Conservation (phyloP, 2,329 filamentous ascomycete species). For the Lachnellula hyalina region DNA sequence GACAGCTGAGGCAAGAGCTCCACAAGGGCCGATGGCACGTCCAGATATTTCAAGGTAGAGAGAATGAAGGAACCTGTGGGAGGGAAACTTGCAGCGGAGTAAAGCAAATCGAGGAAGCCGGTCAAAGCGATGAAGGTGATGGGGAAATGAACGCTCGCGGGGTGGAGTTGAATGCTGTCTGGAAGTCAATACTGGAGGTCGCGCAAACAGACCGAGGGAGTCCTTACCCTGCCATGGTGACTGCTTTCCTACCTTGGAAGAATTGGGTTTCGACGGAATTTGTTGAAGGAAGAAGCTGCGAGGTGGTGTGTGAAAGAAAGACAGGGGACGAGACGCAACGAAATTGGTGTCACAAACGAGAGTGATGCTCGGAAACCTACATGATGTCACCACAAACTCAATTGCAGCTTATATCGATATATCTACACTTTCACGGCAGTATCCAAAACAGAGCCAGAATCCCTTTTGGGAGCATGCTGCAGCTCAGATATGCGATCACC, state of each 20-base stretch:
- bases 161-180: conserved; percentile 12
- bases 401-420: background rate
- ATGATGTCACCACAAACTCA: background rate
- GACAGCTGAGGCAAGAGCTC: conserved; percentile 6
- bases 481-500: too few species aligned
- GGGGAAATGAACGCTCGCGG: conserved; percentile 15
- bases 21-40: background rate
- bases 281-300: too few species aligned
- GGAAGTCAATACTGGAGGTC: background rate
- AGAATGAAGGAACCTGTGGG: background rate
- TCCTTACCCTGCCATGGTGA: conserved; percentile 4
- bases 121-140: conserved; percentile 13
- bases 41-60: background rate
- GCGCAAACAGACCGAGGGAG: background rate
- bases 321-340: too few species aligned
- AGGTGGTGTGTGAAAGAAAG: conserved; percentile 6
- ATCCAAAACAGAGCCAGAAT: too few species aligned
- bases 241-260: background rate
- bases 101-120: conserved; percentile 8
- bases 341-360: too few species aligned
- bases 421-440: background rate
- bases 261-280: conserved; percentile 13
- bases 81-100: background rate
- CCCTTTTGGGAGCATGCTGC: too few species aligned
- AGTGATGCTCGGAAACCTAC: too few species aligned